Percentiles rank a stretch among this genome's conserved stretches.
Evolutionary conservation across 2,329 filamentous ascomycete species (phyloP).

Genomic region (Ramichloridium luteum): DNA sequence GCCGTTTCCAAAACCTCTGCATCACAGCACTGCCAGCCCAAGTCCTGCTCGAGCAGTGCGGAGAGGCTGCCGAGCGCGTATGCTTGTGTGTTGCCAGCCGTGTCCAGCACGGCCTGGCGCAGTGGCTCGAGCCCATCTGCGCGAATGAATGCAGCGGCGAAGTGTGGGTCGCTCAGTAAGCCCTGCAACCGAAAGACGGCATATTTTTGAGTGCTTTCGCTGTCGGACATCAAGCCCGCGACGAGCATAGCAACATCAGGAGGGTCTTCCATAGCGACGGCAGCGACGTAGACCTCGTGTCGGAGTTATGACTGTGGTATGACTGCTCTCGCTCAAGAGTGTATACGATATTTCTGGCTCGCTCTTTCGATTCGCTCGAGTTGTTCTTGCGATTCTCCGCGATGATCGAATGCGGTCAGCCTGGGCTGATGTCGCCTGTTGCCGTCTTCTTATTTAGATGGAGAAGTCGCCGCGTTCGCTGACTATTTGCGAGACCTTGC

Average conservation of each 20-base stretch:
- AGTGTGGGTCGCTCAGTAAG: constrained; percentile 89
- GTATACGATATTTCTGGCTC: no score
- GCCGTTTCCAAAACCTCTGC: constrained; percentile 60
- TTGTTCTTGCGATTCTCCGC: not conserved
- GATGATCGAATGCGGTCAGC: not conserved
- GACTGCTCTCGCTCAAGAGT: no score
- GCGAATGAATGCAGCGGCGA: constrained; percentile 90
- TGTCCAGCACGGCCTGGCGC: constrained; percentile 68
- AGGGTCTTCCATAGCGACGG: constrained; percentile 21
- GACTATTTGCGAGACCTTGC: constrained; percentile 33
- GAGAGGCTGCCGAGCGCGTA: constrained; percentile 87
- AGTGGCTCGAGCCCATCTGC: constrained; percentile 74
- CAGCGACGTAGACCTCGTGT: no score
- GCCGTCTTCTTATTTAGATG: constrained; percentile 8
- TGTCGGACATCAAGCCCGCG: constrained; percentile 46
- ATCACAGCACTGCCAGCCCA: constrained; percentile 88
- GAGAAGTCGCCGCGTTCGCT: constrained; percentile 13
- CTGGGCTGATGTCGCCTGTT: no score
- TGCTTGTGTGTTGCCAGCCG: constrained; percentile 85
- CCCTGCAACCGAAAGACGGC: constrained; percentile 96
- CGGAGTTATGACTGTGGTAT: no score
- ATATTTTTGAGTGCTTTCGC: constrained; percentile 95
- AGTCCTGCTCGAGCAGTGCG: constrained; percentile 83
- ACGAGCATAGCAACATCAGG: constrained; percentile 30
- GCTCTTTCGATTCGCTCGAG: no score